Base-by-base conservation (phyloP, 2,329 filamentous ascomycete genomes). In the Colletotrichum limetticola region DNA sequence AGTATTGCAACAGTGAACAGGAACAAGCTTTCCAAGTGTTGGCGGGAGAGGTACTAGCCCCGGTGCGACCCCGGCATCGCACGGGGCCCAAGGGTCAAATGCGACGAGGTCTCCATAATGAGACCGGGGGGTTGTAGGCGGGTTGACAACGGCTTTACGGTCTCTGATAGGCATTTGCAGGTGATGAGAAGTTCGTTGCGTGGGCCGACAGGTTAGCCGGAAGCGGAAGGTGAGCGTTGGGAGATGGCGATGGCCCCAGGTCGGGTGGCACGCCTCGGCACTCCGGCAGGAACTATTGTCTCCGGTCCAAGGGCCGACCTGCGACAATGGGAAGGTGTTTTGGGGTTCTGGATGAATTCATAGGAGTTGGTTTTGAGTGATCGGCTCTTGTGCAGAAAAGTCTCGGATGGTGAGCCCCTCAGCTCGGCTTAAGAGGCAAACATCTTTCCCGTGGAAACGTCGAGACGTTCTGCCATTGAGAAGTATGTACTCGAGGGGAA, bases 21-120 rank as follows among this genome's bases (percentile, higher is more conserved):
- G 35, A 42, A 61, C 61, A 71, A 73, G 71, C 66, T 71, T 71
- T 73, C 66, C 71, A 71, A 57, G 55, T 37, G 56, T 61, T 58
- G 66, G 35, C 55, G 59, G 53, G 55, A 69, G 11, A 59, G 42
- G 42, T n/a, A 8, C 28, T 49, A 57, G n/a, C 24, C n/a, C 32
- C n/a, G 24, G 24, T 61, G 19, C 24, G 28, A 58, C 14, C 53
- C 52, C 26, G 46, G 55, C 49, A 35, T 32, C 58, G 53, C 16
- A 37, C 52, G 22, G 35, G 37, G 57, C 53, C 22, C n/a, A 60
- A 64, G 32, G 26, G 52, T 11, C 14, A 6, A 32, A 63, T 49
- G 22, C 42, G 32, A 26, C 26, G 42, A n/a, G 26, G 19, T n/a
- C 53, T 58, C n/a, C 26, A 28, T 24, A 11, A 57, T 16, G 11